phyloP scores from a whole-genome alignment of 768 basidiomycete species.

The Calocybe cyanea region DNA sequence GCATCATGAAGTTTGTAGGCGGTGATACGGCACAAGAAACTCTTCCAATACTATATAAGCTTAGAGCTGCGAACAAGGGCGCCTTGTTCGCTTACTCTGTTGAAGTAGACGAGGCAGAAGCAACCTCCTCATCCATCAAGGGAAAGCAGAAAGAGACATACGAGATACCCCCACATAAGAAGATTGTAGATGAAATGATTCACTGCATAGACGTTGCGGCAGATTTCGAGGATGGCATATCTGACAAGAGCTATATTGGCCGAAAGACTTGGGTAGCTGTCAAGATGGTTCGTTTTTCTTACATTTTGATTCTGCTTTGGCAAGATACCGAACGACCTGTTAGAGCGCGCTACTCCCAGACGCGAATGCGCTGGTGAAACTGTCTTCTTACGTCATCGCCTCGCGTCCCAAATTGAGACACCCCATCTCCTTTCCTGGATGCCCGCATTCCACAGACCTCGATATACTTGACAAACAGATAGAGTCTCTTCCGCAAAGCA shows the following conservation, averaged over 20 bases:
- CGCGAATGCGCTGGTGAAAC: slow-evolving; percentile 52
- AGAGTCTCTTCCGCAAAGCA: background rate
- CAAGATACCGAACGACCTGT: background rate
- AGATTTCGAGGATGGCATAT: slow-evolving; percentile 64
- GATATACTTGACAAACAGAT: slow-evolving; percentile 35
- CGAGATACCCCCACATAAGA: slow-evolving; percentile 45
- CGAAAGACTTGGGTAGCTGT: slow-evolving; percentile 81
- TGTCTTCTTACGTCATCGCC: slow-evolving; percentile 56
- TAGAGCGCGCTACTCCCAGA: slow-evolving; percentile 71
- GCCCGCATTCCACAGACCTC: slow-evolving; percentile 56
- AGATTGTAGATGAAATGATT: slow-evolving; percentile 72
- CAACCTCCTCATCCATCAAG: slow-evolving; percentile 24
- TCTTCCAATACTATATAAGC: slow-evolving; percentile 55
- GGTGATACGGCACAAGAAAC: slow-evolving; percentile 75
- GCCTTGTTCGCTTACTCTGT: slow-evolving; percentile 81
- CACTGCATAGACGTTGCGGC: slow-evolving; percentile 75
- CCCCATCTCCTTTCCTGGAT: slow-evolving; percentile 67
- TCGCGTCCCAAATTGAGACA: slow-evolving; percentile 32
- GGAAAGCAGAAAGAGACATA: slow-evolving; percentile 17
- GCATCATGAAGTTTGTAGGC: slow-evolving; percentile 95
- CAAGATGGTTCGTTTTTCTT: slow-evolving; percentile 58
- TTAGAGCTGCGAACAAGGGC: slow-evolving; percentile 71
- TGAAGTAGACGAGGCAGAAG: slow-evolving; percentile 68
- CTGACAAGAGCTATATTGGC: slow-evolving; percentile 22
- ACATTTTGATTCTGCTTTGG: background rate